These are phyloP conservation scores for Russula emetica DNA, from an alignment of 768 basidiomycete species.

Conservation along the genomic window DNA sequence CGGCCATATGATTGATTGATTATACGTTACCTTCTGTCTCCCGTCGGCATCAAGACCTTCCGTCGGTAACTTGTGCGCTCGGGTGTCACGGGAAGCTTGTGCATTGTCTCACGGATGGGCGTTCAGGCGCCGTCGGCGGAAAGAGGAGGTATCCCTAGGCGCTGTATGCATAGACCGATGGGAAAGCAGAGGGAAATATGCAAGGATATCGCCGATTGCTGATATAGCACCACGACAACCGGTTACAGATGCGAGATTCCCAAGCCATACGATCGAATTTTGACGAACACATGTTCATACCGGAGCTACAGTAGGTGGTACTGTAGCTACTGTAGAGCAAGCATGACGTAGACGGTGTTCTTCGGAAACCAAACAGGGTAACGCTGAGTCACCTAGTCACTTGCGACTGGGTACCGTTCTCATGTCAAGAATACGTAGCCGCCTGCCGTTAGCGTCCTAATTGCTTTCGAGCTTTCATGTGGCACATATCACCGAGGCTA, in stretches of 20 bases:
- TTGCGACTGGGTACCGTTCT: too few species aligned
- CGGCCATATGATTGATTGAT: background rate
- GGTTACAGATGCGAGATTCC: background rate
- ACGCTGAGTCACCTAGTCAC: too few species aligned
- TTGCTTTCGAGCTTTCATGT: background rate
- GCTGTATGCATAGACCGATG: background rate
- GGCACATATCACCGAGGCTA: background rate
- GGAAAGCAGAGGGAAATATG: background rate
- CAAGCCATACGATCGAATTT: background rate
- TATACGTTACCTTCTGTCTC: too few species aligned
- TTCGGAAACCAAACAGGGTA: background rate
- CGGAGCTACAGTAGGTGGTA: background rate
- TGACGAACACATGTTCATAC: background rate
- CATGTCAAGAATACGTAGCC: background rate
- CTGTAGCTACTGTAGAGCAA: background rate
- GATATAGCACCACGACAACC: background rate
- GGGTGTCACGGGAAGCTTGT: background rate
- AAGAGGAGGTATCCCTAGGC: background rate
- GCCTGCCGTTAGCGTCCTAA: background rate
- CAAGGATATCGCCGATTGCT: background rate
- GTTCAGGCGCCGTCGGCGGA: background rate
- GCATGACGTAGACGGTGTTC: background rate
- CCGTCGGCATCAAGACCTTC: background rate
- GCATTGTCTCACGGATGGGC: background rate
- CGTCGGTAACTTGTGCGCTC: background rate